Conservation (phyloP, 768 basidiomycete genomes). For the Tricholoma bakamatsutake region DNA sequence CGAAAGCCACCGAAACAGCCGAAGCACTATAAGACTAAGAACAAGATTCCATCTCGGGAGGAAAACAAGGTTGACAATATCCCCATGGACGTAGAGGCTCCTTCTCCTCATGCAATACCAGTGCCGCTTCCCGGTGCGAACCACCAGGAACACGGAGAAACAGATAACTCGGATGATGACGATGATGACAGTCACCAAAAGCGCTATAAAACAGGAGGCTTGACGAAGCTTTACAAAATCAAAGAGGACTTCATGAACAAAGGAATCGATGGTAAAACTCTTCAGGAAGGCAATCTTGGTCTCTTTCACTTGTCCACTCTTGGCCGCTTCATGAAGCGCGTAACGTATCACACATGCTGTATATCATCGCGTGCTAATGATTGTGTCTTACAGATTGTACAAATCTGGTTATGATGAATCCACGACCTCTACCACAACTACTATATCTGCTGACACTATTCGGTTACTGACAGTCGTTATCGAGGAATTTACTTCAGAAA, state of each 20-base stretch:
- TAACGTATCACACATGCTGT: background rate
- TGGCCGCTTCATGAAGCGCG: slow-evolving; percentile 34
- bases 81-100: background rate
- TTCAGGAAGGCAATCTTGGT: slow-evolving; percentile 39
- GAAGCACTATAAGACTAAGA: slow-evolving; percentile 9
- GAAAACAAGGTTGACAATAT: background rate
- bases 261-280: slow-evolving; percentile 38
- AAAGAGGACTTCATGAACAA: slow-evolving; percentile 33
- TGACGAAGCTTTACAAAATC: slow-evolving; percentile 41
- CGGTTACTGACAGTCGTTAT: slow-evolving; percentile 38
- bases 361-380: background rate
- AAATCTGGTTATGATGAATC: slow-evolving; percentile 17
- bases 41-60: background rate
- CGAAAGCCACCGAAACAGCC: slow-evolving; percentile 15
- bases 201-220: slow-evolving; percentile 24
- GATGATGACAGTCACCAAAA: slow-evolving; percentile 1
- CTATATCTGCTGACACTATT: slow-evolving; percentile 47
- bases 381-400: slow-evolving; percentile 13
- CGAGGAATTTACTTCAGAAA: slow-evolving; percentile 44
- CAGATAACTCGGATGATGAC: background rate
- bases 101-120: background rate
- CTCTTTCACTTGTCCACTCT: slow-evolving; percentile 41
- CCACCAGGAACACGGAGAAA: background rate
- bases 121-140: background rate
- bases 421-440: slow-evolving; percentile 14